phyloP scores from a whole-genome alignment of 2,329 filamentous ascomycete genomes.

The Colletotrichum eremochloae region DNA sequence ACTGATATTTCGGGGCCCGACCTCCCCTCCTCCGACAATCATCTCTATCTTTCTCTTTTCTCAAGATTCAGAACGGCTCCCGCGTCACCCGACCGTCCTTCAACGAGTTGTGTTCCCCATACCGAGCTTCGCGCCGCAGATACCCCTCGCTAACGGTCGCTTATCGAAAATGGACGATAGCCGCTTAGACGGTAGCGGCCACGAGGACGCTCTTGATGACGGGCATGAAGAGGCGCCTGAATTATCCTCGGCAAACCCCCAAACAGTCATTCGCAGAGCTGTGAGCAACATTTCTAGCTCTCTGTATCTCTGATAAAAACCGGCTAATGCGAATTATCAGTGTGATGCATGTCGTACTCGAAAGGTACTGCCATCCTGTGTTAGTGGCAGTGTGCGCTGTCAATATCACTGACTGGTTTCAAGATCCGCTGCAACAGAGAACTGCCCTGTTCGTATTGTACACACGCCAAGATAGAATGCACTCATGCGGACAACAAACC shows the following conservation, averaged over 20 bases:
- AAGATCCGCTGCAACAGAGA: slow-evolving; percentile 56
- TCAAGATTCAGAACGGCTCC: not conserved
- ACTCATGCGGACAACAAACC: slow-evolving; percentile 50
- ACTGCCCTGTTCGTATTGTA: slow-evolving; percentile 53
- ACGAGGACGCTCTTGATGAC: slow-evolving; percentile 35
- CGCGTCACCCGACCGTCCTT: not conserved
- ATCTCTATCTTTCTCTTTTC: not conserved
- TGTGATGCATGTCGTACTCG: slow-evolving; percentile 52
- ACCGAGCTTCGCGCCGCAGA: not conserved
- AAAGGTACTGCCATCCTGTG: slow-evolving; percentile 46
- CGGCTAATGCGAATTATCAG: slow-evolving; percentile 38
- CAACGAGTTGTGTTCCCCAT: not conserved
- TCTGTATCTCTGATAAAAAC: not conserved
- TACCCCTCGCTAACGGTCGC: not conserved
- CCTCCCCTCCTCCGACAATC: slow-evolving; percentile 23
- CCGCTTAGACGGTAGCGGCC: slow-evolving; percentile 28
- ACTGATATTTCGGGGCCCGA: slow-evolving; percentile 38
- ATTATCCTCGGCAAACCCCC: slow-evolving; percentile 14
- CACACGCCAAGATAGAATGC: slow-evolving; percentile 54
- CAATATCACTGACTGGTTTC: not conserved
- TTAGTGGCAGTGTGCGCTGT: not conserved
- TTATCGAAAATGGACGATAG: slow-evolving; percentile 37
- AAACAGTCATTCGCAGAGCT: slow-evolving; percentile 36
- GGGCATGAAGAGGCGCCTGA: slow-evolving; percentile 27
- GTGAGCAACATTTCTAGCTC: slow-evolving; percentile 1